Evolutionary conservation across 1,284 basidiomycete species (phyloP), one percentile per base, ranked within the genome.

Genomic region (Ceratobasidium sp.): DNA sequence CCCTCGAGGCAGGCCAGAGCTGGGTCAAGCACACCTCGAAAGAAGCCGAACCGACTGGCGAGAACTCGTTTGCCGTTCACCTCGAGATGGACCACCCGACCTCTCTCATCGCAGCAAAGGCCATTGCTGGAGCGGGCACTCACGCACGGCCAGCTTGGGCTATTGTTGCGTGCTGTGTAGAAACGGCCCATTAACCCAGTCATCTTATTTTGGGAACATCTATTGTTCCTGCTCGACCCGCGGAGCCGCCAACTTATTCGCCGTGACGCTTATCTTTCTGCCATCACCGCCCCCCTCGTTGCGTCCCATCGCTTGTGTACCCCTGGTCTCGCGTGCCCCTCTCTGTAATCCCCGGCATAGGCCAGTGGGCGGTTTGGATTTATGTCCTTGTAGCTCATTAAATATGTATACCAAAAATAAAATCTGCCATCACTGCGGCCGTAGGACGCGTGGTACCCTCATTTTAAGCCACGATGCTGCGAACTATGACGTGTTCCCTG

Each of bases 381-480:
- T n/a, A n/a, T n/a, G n/a, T n/a, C n/a, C n/a, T n/a, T n/a, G n/a
- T n/a, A n/a, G n/a, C n/a, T n/a, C n/a, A n/a, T n/a, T n/a, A n/a
- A n/a, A n/a, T n/a, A n/a, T n/a, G n/a, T n/a, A n/a, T n/a, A n/a
- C n/a, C n/a, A n/a, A n/a, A n/a, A n/a, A n/a, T n/a, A n/a, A n/a
- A n/a, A n/a, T n/a, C n/a, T 48, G 6, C 23, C 6, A 48, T 42
- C 42, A 14, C n/a, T 16, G n/a, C 9, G 44, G 40, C n/a, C 16
- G 25, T 28, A 4, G 38, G 1, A 33, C 3, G 60, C 60, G 60
- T 62, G 60, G 16, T 28, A 9, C 21, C 46, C 62, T 36, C 48
- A 48, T 53, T 64, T 54, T 44, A 40, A 25, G 62, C 62, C 62
- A 48, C 48, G 62, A 64, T 64, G 62, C 28, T 11, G n/a, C 21